Evolutionary conservation across 495 filamentous ascomycete genomes (phyloP), one percentile per base, ranked within the genome.

Genomic region (Trichoderma asperelloides): DNA sequence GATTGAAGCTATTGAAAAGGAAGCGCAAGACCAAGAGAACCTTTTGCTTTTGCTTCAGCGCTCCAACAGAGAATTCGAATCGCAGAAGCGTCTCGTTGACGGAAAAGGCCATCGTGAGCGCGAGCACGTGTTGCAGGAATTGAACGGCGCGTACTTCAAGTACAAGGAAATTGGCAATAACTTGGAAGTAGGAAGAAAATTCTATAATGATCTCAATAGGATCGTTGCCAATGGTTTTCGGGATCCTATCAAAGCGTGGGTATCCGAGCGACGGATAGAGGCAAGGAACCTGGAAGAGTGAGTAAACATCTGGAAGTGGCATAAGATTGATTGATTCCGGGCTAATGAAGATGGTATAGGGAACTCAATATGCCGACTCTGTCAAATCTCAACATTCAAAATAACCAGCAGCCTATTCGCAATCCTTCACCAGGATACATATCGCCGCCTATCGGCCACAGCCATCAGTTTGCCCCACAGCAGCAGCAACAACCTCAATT

Each of bases 161-260:
- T 97, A 97, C 77, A 96, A 95, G 76, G 93, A 98, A 75, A 89
- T 97, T 65, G 86, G 96, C 51, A 89, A 84, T 51, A 96, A 98
- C 72, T 78, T 97, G 0, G 92, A 97, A 66, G 90, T 89, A 0
- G 95, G 91, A 1, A 78, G 94, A 51, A 97, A 96, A 71, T 98
- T 98, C 74, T 98, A 98, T 79, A 98, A 98, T 73, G 93, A 97
- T 71, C 84, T 98, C 2, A 90, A 87, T 49, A 90, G 89, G 75
- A 93, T 97, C 55, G 87, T 97, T 1, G 86, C 81, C 12, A 82
- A 88, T 28, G 92, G 92, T 69, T 83, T 81, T 68, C 82, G 91
- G 25, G 93, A 96, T 68, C 91, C 90, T 43, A 87, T 84, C 41
- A 88, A 88, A 70, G 84, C 81, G 11, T 97, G 95, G 78, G 89